These are phyloP conservation scores for Ophiognomonia clavigignenti-juglandacearum DNA, from an alignment of 2,329 filamentous ascomycete species.

Conservation along the genomic window DNA sequence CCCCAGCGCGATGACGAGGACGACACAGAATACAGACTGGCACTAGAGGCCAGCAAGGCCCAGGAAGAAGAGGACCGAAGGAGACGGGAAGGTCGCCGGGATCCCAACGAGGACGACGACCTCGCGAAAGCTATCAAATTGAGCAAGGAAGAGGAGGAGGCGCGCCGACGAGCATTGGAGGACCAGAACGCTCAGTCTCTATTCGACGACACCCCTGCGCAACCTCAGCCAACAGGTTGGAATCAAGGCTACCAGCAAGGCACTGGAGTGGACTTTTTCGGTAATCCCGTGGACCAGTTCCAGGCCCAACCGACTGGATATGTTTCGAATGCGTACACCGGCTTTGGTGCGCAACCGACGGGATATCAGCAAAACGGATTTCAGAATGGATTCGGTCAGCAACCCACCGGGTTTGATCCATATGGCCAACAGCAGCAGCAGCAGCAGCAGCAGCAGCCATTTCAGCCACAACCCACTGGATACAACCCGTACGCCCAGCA, in stretches of 20 bases:
- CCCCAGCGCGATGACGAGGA: constrained; percentile 66
- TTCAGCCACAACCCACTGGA: constrained; percentile 48
- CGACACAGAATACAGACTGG: constrained; percentile 84
- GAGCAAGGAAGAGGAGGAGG: constrained; percentile 90
- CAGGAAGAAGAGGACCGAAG: constrained; percentile 87
- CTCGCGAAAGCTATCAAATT: constrained; percentile 91
- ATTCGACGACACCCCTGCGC: constrained; percentile 74
- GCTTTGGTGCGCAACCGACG: constrained; percentile 44
- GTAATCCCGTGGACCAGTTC: constrained; percentile 80
- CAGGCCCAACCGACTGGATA: constrained; percentile 78
- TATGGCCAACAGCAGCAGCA: constrained; percentile 52
- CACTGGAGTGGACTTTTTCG: constrained; percentile 92
- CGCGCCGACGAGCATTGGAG: constrained; percentile 80
- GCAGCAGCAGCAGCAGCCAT: constrained; percentile 38
- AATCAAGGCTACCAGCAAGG: constrained; percentile 99
- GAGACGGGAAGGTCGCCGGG: constrained; percentile 62
- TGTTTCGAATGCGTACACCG: constrained; percentile 52
- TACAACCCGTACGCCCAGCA: constrained; percentile 49
- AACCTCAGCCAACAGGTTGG: constrained; percentile 78
- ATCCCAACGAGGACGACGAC: constrained; percentile 70
- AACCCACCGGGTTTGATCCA: constrained; percentile 67
- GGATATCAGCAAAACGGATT: constrained; percentile 58
- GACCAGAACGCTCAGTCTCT: constrained; percentile 78
- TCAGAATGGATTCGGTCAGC: constrained; percentile 61
- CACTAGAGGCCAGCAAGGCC: constrained; percentile 89